Conservation (phyloP, 331 rosid genomes). For the Pyrus hybrid region DNA sequence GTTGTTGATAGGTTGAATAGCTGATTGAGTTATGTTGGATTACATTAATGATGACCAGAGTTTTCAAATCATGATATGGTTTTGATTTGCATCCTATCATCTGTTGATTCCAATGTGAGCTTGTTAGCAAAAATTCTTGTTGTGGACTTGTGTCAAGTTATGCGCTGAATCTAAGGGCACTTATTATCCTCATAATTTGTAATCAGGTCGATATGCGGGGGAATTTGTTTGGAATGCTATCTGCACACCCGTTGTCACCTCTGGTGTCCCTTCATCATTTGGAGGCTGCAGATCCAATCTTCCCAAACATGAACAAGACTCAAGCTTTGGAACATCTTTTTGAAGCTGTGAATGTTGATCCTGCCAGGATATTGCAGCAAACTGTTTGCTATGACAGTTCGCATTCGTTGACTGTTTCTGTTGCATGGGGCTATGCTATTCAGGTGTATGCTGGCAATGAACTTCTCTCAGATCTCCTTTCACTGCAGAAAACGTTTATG, state of each 20-base stretch:
- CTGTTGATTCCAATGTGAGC: neutral
- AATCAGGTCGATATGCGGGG: slow-evolving; percentile 88
- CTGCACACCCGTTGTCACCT: slow-evolving; percentile 83
- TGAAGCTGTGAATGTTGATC: slow-evolving; percentile 61
- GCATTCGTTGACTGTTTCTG: slow-evolving; percentile 58
- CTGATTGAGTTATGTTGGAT: neutral
- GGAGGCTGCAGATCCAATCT: slow-evolving; percentile 67
- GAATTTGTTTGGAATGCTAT: slow-evolving; percentile 64
- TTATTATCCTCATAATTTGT: neutral
- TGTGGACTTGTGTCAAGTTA: neutral
- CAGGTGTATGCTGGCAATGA: slow-evolving; percentile 62
- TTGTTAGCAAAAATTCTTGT: neutral
- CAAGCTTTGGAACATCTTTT: slow-evolving; percentile 63
- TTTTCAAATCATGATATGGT: neutral
- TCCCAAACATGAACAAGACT: slow-evolving; percentile 55
- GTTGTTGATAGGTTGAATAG: neutral
- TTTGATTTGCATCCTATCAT: neutral
- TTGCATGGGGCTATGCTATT: slow-evolving; percentile 77
- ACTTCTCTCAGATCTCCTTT: slow-evolving; percentile 67
- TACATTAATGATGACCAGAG: neutral
- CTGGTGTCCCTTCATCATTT: slow-evolving; percentile 84
- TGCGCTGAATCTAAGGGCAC: neutral
- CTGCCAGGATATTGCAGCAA: slow-evolving; percentile 74
- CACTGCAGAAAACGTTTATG: slow-evolving; percentile 54
- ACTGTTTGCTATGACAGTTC: slow-evolving; percentile 69